Conservation (phyloP, 345 rosid genomes). For the Erodium maritimum region DNA sequence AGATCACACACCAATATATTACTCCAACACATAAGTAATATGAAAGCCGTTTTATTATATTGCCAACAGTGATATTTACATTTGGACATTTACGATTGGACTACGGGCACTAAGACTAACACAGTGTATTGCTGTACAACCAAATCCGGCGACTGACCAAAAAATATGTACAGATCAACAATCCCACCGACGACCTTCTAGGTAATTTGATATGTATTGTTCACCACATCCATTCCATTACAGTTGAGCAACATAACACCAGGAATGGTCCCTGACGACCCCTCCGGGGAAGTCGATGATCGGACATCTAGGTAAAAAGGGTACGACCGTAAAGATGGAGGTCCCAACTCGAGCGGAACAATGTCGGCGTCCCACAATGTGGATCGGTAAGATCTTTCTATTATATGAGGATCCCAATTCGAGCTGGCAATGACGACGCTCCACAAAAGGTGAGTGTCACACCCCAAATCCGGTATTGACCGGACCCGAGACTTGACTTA, state of each 20-base stretch:
- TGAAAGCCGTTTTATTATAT: too few relatives aligned
- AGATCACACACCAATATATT: too few relatives aligned
- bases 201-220: conserved; percentile 41
- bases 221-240: conserved; percentile 60
- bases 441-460: too few relatives aligned
- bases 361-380: conserved; percentile 57
- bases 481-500: too few relatives aligned
- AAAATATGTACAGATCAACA: conserved; percentile 51
- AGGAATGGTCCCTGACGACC: conserved; percentile 34
- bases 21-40: too few relatives aligned
- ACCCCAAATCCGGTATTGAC: too few relatives aligned
- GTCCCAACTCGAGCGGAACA: conserved; percentile 20
- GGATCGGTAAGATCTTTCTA: too few relatives aligned
- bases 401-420: too few relatives aligned
- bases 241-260: conserved; percentile 56
- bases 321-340: conserved; percentile 58
- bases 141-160: conserved; percentile 37
- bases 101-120: too few relatives aligned
- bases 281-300: conserved; percentile 12
- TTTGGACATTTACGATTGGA: too few relatives aligned
- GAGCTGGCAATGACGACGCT: too few relatives aligned
- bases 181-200: conserved; percentile 55
- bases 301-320: conserved; percentile 66
- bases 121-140: conserved; percentile 62
- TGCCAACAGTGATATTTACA: too few relatives aligned